Conservation (phyloP, 2,329 filamentous ascomycete genomes). For the Fusarium sp. region DNA sequence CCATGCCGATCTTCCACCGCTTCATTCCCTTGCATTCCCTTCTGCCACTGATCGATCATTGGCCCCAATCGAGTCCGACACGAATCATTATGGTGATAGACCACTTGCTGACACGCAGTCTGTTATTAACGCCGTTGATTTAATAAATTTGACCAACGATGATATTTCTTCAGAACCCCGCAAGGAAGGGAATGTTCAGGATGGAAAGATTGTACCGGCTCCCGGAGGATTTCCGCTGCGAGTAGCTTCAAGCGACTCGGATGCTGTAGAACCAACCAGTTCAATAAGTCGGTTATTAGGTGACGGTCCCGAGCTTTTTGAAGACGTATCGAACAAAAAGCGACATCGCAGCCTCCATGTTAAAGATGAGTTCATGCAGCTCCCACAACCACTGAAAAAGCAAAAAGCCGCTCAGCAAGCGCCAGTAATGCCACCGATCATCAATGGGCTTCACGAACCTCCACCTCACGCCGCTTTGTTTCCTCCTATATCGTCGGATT, state of each 20-base stretch:
- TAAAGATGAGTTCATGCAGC: constrained; percentile 71
- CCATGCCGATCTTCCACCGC: constrained; percentile 64
- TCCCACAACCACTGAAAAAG: constrained; percentile 73
- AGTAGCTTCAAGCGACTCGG: constrained; percentile 54
- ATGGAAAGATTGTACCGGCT: constrained; percentile 40
- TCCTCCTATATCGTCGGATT: constrained; percentile 68
- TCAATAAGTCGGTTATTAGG: constrained; percentile 60
- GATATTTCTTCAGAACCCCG: constrained; percentile 38
- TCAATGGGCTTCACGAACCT: constrained; percentile 71
- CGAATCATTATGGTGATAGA: constrained; percentile 54
- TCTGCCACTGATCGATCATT: constrained; percentile 58
- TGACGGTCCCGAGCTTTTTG: constrained; percentile 54
- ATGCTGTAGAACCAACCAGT: constrained; percentile 53
- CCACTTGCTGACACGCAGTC: constrained; percentile 30
- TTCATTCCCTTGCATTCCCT: constrained; percentile 59
- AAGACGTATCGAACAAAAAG: constrained; percentile 65
- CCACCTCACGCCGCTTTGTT: constrained; percentile 71
- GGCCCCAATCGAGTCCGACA: constrained; percentile 64
- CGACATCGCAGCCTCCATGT: constrained; percentile 58
- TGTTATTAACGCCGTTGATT: constrained; percentile 21
- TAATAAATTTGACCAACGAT: constrained; percentile 31
- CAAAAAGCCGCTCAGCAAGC: constrained; percentile 68
- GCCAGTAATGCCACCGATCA: constrained; percentile 68
- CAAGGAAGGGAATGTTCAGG: constrained; percentile 36
- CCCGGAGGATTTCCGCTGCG: constrained; percentile 52